Evolutionary conservation across 2,329 filamentous ascomycete genomes (phyloP).

Genomic region (Colletotrichum agaves): DNA sequence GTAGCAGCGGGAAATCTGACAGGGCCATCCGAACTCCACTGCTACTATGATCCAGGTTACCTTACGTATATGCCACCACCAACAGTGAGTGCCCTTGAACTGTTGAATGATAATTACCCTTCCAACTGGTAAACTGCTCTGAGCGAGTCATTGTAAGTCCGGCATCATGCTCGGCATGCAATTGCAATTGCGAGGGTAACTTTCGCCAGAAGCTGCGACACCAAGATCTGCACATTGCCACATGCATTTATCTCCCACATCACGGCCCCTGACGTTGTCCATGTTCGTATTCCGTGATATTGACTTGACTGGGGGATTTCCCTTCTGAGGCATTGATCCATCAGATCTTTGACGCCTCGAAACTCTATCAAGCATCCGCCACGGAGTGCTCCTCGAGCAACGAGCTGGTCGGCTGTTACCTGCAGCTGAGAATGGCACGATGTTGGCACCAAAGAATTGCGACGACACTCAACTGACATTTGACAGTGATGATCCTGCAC

Average conservation of each 20-base stretch:
- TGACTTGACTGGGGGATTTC: neutral
- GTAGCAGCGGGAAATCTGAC: neutral
- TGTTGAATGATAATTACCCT: slow-evolving; percentile 2
- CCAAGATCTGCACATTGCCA: neutral
- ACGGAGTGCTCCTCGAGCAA: neutral
- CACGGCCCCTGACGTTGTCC: neutral
- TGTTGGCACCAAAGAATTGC: too few species aligned
- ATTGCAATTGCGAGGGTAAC: neutral
- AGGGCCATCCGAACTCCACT: neutral
- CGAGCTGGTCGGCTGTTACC: neutral
- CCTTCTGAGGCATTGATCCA: neutral
- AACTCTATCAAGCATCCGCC: neutral
- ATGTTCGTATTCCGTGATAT: neutral
- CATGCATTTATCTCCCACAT: slow-evolving; percentile 9
- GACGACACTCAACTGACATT: neutral
- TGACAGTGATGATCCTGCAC: neutral
- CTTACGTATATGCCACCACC: neutral
- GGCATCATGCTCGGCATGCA: neutral
- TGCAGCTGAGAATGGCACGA: neutral
- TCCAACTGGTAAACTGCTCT: neutral
- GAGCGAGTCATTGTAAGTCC: slow-evolving; percentile 3
- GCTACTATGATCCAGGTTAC: slow-evolving; percentile 6
- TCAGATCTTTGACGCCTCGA: neutral
- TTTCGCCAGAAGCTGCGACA: neutral
- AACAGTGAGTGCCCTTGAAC: neutral